Percentiles rank a stretch among this genome's conserved stretches.
Evolutionary conservation across 768 basidiomycete species (phyloP).

Genomic region (Lactarius tabidus): DNA sequence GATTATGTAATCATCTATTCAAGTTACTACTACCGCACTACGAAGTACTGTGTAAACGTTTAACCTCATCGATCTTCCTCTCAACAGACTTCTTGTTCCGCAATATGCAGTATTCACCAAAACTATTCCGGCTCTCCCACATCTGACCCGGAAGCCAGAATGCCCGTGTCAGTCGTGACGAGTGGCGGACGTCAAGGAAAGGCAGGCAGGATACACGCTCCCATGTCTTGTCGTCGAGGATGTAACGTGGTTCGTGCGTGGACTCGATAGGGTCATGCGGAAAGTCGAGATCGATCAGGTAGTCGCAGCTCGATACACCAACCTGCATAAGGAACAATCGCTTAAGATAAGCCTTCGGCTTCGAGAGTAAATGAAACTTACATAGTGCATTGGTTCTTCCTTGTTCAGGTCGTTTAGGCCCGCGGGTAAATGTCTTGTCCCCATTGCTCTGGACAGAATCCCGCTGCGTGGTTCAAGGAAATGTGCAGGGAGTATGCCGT

Average conservation of each 20-base stretch:
- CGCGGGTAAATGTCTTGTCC: slow-evolving; percentile 55
- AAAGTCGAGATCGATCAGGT: slow-evolving; percentile 87
- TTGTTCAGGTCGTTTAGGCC: slow-evolving; percentile 87
- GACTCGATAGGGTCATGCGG: slow-evolving; percentile 59
- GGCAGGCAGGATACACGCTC: slow-evolving; percentile 74
- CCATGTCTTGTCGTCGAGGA: slow-evolving; percentile 62
- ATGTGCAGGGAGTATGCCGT: slow-evolving; percentile 82
- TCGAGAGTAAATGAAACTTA: slow-evolving; percentile 39
- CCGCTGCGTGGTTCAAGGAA: slow-evolving; percentile 49
- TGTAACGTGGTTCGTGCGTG: slow-evolving; percentile 75
- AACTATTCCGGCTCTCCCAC: slow-evolving; percentile 70
- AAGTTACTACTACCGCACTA: neutral
- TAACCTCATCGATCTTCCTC: slow-evolving; percentile 28
- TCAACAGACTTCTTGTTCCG: slow-evolving; percentile 47
- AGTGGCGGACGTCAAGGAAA: slow-evolving; percentile 81
- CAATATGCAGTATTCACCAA: slow-evolving; percentile 89
- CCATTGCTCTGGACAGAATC: slow-evolving; percentile 52
- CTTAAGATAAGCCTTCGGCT: neutral
- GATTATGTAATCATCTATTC: slow-evolving; percentile 20
- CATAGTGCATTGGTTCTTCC: slow-evolving; percentile 76
- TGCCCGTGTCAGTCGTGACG: slow-evolving; percentile 64
- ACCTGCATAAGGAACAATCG: slow-evolving; percentile 44
- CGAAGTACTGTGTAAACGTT: neutral
- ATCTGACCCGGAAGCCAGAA: slow-evolving; percentile 73
- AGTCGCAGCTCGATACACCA: slow-evolving; percentile 70